A percentile compares a stretch with the other conserved stretches of the same genome.
phyloP scores from a whole-genome alignment of 208 protist genomes.

The Leishmania lainsoni region DNA sequence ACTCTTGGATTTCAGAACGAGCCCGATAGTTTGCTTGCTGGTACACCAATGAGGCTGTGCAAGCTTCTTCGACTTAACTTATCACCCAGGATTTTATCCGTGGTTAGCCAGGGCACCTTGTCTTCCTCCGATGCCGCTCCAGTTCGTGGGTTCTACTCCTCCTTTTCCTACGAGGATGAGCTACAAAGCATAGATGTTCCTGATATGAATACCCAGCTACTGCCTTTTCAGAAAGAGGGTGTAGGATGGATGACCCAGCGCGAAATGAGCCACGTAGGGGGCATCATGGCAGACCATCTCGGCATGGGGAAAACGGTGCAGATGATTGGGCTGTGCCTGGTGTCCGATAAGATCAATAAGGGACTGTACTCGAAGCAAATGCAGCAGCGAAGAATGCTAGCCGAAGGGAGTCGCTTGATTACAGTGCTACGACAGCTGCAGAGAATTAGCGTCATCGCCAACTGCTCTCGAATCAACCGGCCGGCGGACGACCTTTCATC shows the following conservation, averaged over 20 bases:
- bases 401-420: constrained; percentile 61
- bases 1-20: background rate
- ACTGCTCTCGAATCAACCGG: constrained; percentile 83
- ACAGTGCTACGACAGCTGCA: constrained; percentile 87
- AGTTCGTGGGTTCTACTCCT: constrained; percentile 84
- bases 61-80: constrained; percentile 26
- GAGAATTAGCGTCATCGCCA: constrained; percentile 78
- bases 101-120: constrained; percentile 46
- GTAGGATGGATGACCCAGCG: constrained; percentile 90
- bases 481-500: constrained; percentile 61
- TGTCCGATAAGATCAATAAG: constrained; percentile 64
- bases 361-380: constrained; percentile 31
- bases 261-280: constrained; percentile 75
- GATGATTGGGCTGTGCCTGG: constrained; percentile 90
- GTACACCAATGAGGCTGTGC: constrained; percentile 30
- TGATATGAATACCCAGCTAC: constrained; percentile 58
- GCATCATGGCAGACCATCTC: constrained; percentile 92
- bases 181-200: constrained; percentile 68
- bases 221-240: constrained; percentile 92
- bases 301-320: constrained; percentile 93
- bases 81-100: constrained; percentile 19
- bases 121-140: constrained; percentile 51
- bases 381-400: constrained; percentile 34
- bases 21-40: background rate
- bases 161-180: constrained; percentile 73